These are phyloP conservation scores for Fusarium oligoseptatum DNA, from an alignment of 2,329 filamentous ascomycete genomes.

Conservation along the genomic window DNA sequence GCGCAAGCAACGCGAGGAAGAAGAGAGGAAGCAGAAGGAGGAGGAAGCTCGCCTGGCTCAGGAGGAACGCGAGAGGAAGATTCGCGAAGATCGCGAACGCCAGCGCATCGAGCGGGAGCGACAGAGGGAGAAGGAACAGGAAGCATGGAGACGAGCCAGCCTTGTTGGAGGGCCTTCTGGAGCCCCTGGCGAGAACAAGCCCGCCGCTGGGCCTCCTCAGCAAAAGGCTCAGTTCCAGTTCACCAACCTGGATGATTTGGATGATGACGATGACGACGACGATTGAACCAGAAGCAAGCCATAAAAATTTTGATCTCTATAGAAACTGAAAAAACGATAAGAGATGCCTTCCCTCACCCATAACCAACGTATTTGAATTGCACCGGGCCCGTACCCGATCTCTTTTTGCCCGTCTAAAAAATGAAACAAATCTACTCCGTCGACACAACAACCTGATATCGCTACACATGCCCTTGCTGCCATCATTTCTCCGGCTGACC, in stretches of 20 bases:
- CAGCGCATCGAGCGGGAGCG: slow-evolving; percentile 58
- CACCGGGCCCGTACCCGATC: slow-evolving; percentile 17
- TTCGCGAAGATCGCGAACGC: slow-evolving; percentile 56
- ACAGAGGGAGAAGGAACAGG: slow-evolving; percentile 58
- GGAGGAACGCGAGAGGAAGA: slow-evolving; percentile 60
- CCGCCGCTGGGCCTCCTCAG: slow-evolving; percentile 49
- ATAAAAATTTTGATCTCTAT: slow-evolving; percentile 32
- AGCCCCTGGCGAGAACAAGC: slow-evolving; percentile 43
- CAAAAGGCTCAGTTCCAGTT: slow-evolving; percentile 69
- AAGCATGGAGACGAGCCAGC: slow-evolving; percentile 58
- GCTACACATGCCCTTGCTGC: slow-evolving; percentile 6
- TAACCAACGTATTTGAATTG: slow-evolving; percentile 31
- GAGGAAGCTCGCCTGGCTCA: slow-evolving; percentile 61
- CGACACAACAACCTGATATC: slow-evolving; percentile 29
- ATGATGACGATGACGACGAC: slow-evolving; percentile 63
- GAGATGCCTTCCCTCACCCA: slow-evolving; percentile 25
- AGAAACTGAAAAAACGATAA: slow-evolving; percentile 22
- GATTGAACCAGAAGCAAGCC: slow-evolving; percentile 40
- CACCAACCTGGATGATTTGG: slow-evolving; percentile 65
- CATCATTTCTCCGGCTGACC: slow-evolving; percentile 9
- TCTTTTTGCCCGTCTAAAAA: slow-evolving; percentile 37
- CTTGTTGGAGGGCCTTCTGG: slow-evolving; percentile 46
- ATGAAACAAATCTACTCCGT: slow-evolving; percentile 31
- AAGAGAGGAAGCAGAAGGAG: slow-evolving; percentile 61
- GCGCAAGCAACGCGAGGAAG: slow-evolving; percentile 64